A percentile compares a stretch with the other conserved stretches of the same genome.
These are phyloP conservation scores for Begonia masoniana DNA, from an alignment of 306 rosid genomes.

Conservation along the genomic window DNA sequence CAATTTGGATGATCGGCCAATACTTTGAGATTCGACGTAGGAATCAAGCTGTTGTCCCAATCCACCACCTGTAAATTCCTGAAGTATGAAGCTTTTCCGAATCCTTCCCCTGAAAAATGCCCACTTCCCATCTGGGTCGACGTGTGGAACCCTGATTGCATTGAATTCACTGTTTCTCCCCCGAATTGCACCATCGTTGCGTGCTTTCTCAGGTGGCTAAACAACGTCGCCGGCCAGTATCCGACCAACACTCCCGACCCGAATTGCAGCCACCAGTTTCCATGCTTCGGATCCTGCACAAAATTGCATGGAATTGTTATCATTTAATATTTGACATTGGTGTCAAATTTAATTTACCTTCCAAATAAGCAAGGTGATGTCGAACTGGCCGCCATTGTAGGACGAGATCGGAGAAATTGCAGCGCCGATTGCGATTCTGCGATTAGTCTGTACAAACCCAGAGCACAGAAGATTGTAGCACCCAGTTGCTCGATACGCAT, in stretches of 20 bases:
- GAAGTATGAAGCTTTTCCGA: constrained; percentile 11
- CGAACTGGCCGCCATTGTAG: constrained; percentile 11
- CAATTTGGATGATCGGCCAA: constrained; percentile 12
- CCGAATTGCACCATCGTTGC: constrained; percentile 18
- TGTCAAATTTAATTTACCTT: not conserved
- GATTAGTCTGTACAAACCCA: constrained; percentile 12
- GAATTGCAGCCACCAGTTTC: constrained; percentile 18
- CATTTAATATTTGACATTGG: too few species aligned
- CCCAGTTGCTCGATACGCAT: constrained; percentile 17
- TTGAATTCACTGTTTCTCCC: constrained; percentile 12
- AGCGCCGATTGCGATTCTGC: constrained; percentile 14
- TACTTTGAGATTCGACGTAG: constrained; percentile 4
- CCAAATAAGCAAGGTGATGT: constrained; percentile 11
- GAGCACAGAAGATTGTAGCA: constrained; percentile 17
- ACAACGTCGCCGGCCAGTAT: constrained; percentile 11
- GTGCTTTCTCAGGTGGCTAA: constrained; percentile 7
- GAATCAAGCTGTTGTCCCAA: constrained; percentile 18
- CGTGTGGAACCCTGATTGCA: constrained; percentile 8
- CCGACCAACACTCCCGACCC: constrained; percentile 13
- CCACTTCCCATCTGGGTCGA: constrained; percentile 14
- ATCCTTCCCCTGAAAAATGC: constrained; percentile 10
- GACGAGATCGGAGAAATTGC: constrained; percentile 10
- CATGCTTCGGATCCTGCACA: constrained; percentile 13
- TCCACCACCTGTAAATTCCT: constrained; percentile 11
- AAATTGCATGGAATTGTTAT: not conserved